phyloP scores from a whole-genome alignment of 257 asterid genomes.

The Nicotiana knightiana region DNA sequence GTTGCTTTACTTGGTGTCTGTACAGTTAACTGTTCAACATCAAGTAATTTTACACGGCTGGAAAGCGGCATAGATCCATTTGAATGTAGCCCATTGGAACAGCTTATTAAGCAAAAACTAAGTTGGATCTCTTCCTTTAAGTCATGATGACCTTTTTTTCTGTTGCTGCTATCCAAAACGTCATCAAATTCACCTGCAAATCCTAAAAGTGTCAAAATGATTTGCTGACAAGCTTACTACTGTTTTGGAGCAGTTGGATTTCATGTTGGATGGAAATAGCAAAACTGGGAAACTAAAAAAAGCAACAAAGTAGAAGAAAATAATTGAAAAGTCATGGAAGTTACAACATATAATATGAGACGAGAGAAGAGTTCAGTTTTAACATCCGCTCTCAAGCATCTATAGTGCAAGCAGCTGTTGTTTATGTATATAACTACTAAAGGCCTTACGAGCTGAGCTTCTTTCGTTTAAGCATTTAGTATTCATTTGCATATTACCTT shows the following conservation, averaged over 20 bases:
- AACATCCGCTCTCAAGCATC: background rate
- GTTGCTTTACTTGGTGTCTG: slow-evolving; percentile 64
- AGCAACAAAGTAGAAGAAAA: background rate
- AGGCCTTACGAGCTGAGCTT: background rate
- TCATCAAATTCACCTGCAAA: slow-evolving; percentile 90
- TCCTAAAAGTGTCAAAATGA: slow-evolving; percentile 10
- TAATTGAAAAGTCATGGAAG: background rate
- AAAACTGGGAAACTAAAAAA: background rate
- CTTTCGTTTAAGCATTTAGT: background rate
- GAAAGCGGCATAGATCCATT: slow-evolving; percentile 50
- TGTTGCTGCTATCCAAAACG: slow-evolving; percentile 43
- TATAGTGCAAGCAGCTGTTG: background rate
- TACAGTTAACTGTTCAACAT: slow-evolving; percentile 58
- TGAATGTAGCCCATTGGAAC: slow-evolving; percentile 18
- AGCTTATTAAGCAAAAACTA: slow-evolving; percentile 25
- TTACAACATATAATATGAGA: background rate
- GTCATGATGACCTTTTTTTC: slow-evolving; percentile 20
- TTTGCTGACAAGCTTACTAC: background rate
- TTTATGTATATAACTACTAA: background rate
- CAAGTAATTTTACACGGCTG: slow-evolving; percentile 36
- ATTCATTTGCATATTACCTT: background rate
- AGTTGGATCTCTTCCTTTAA: slow-evolving; percentile 47
- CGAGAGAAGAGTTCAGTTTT: background rate
- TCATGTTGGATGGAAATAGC: background rate
- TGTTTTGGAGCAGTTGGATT: background rate